Base-by-base conservation (phyloP, 495 filamentous ascomycete species). In the Tuber umbilicatum region DNA sequence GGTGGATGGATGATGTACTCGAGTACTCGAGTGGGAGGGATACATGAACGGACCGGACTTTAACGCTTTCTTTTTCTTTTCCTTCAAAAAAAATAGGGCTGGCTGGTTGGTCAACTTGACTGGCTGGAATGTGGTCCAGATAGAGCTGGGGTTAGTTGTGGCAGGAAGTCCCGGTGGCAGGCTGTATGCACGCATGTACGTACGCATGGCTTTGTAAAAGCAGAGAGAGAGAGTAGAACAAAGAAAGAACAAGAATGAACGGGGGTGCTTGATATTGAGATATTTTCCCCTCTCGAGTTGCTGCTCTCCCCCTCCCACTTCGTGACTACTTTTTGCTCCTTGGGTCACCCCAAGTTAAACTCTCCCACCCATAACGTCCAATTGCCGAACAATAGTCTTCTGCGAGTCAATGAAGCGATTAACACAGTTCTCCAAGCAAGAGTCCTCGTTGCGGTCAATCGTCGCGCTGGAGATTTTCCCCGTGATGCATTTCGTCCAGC, bases 321-420 rank as follows among this genome's bases (percentile, higher is more conserved):
- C 14, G 5, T 21, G 27, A 45, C 74, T 50, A 19, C 45, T 17
- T 23, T 19, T 50, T 5, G 5, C 7, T 9, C 45, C 17, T 50
- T 23, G 45, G 19, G 4, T 21, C 17, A n/a, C 23, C 23, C 73
- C 79, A 72, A n/a, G 35, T 73, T 78, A 79, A 47, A 45, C 72
- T 39, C 64, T 79, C 40, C 73, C 84, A 74, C 91, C 85, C 85
- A 93, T 86, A 68, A 81, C 85, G 76, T 93, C 88, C 82, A 99
- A 83, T 81, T 97, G 92, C 85, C 89, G 89, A 84, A 98, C 82
- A 21, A 97, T 91, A 31, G 90, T 84, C 70, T 91, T 82, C 84
- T 94, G 94, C 71, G 92, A 87, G 85, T 99, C 95, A 86, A 97
- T 87, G 85, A 94, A 99, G 70, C 95, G 88, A 75, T 96, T 92